Base-by-base conservation (phyloP, 441 rosid species). In the Rhodomyrtus psidioides region DNA sequence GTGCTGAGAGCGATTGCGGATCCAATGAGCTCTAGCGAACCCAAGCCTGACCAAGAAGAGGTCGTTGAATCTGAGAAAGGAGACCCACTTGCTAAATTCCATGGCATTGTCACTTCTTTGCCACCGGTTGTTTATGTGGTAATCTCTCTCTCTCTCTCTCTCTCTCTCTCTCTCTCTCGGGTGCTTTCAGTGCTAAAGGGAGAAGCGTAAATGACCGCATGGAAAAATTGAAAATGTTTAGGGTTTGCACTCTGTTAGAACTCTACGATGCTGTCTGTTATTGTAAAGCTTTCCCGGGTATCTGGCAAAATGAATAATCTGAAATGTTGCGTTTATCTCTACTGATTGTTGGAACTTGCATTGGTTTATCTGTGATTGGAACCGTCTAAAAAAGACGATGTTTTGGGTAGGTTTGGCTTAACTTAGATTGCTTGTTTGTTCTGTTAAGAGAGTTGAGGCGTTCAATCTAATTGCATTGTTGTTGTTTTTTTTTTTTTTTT, bases 61-160 rank as follows among this genome's bases (percentile, higher is more conserved):
- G 70, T 57, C 30, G 58, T 62, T 54, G 30, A 24, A 51, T 46
- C 42, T 21, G 87, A 81, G 81, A 65, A 90, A 10, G 87, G 86
- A 58, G 34, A 79, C 85, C 89, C 89, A 39, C 44, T 91, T 60
- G 87, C 87, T 39, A 90, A 85, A 54, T 88, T 94, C n/a, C 93
- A 88, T 60, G 92, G 87, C 56, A 85, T 89, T 83, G 39, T 96
- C 84, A 49, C 88, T 75, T 85, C 95, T 56, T 88, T 89, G 34
- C 94, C 97, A 91, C 94, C 96, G 79, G 87, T 94, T 81, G 91
- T 93, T 85, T 82, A 82, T 14, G 84, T 82, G 84, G 60, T 82
- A 82, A 82, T 34, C 26, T 65, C n/a, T 58, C 62, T n/a, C 16
- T n/a, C 30, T 57, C 10, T 42, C 44, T 42, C 44, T 42, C 6